A percentile compares a stretch with the other conserved stretches of the same genome.
These are phyloP conservation scores for Tuber umbilicatum DNA, from an alignment of 495 filamentous ascomycete genomes.

Conservation along the genomic window DNA sequence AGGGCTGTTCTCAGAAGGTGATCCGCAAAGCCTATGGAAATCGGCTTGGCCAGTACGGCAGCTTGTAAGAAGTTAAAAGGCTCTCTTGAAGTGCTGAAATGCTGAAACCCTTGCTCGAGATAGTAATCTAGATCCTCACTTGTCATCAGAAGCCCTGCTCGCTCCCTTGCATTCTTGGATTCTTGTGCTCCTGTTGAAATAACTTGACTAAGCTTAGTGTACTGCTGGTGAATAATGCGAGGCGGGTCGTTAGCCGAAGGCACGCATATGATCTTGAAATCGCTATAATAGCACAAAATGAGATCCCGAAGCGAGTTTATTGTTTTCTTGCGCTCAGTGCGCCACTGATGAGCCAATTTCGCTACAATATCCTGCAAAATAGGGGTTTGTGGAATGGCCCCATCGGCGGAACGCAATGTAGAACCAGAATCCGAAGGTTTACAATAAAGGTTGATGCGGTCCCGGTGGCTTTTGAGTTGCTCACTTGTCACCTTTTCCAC, in stretches of 20 bases:
- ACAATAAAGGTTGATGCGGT: constrained; percentile 21
- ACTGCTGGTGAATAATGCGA: constrained; percentile 30
- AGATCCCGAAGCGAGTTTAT: constrained; percentile 34
- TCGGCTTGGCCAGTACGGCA: constrained; percentile 28
- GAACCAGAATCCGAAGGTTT: background rate
- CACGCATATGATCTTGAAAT: constrained; percentile 36
- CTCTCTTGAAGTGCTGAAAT: constrained; percentile 30
- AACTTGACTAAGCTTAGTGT: constrained; percentile 22
- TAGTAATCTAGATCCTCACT: constrained; percentile 34
- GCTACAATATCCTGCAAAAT: background rate
- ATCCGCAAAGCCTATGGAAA: constrained; percentile 31
- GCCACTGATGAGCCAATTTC: constrained; percentile 13
- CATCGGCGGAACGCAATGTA: background rate
- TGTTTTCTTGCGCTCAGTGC: background rate
- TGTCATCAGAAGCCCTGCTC: constrained; percentile 35
- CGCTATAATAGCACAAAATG: constrained; percentile 35
- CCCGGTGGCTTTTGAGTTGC: constrained; percentile 23
- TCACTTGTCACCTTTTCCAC: constrained; percentile 36
- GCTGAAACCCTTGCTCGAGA: constrained; percentile 32
- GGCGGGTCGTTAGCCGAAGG: constrained; percentile 28
- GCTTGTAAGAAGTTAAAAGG: constrained; percentile 38
- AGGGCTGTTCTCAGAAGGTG: constrained; percentile 32
- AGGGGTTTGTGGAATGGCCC: background rate
- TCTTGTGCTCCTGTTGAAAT: constrained; percentile 25
- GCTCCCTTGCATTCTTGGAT: constrained; percentile 27